phyloP scores from a whole-genome alignment of 768 basidiomycete genomes.

The Boletus subparvulus region DNA sequence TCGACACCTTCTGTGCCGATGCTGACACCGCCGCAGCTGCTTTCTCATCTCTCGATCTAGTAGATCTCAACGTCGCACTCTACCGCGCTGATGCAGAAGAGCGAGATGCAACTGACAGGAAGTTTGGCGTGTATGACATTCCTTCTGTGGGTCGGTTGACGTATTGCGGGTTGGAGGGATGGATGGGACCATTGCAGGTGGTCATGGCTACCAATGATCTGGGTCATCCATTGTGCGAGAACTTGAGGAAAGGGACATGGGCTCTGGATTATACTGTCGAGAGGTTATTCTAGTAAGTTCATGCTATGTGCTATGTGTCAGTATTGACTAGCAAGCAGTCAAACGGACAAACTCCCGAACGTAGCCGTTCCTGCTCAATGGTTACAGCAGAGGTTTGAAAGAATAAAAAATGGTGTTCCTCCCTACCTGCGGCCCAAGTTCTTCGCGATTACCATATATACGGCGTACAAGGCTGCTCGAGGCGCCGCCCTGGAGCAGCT shows the following conservation, averaged over 20 bases:
- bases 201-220: slow-evolving; percentile 91
- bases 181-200: slow-evolving; percentile 86
- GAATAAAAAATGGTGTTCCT: slow-evolving; percentile 70
- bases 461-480: slow-evolving; percentile 91
- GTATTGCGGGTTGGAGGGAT: slow-evolving; percentile 96
- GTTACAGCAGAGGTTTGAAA: slow-evolving; percentile 86
- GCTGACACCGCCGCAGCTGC: slow-evolving; percentile 73
- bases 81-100: slow-evolving; percentile 91
- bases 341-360: slow-evolving; percentile 61
- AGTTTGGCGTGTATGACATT: slow-evolving; percentile 80
- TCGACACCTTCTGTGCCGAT: slow-evolving; percentile 73
- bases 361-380: slow-evolving; percentile 73
- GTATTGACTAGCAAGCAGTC: slow-evolving; percentile 40
- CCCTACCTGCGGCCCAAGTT: slow-evolving; percentile 94
- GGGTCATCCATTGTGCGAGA: slow-evolving; percentile 86
- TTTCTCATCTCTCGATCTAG: slow-evolving; percentile 69
- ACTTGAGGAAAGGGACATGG: slow-evolving; percentile 88
- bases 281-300: slow-evolving; percentile 67
- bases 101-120: slow-evolving; percentile 78
- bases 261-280: slow-evolving; percentile 83
- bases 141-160: slow-evolving; percentile 71
- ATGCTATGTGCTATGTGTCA: background rate
- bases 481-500: slow-evolving; percentile 80
- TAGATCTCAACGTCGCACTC: slow-evolving; percentile 88
- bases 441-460: slow-evolving; percentile 88